These are phyloP conservation scores for Rhodotorula sp. DNA, from an alignment of 1,284 basidiomycete species.

Conservation along the genomic window DNA sequence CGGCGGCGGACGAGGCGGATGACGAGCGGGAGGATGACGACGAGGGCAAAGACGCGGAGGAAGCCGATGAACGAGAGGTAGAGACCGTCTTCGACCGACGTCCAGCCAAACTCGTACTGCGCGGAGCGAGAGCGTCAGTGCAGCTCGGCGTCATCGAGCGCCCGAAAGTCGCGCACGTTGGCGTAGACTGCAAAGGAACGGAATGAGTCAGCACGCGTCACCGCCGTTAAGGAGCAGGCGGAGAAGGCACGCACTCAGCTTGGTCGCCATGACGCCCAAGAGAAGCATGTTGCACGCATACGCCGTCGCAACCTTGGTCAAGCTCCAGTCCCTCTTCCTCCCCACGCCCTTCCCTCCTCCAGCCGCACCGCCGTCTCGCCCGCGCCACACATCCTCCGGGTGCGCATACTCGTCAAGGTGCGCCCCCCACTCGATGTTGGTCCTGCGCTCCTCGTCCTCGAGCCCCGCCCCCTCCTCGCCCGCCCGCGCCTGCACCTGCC, in stretches of 20 bases:
- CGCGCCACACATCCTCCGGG: slow-evolving; percentile 21
- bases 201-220: not conserved
- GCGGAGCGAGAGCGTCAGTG: no score
- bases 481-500: not conserved
- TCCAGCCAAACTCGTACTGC: slow-evolving; percentile 37
- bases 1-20: slow-evolving; percentile 27
- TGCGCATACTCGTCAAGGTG: slow-evolving; percentile 19
- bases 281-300: slow-evolving; percentile 20
- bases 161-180: no score
- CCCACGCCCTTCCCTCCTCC: not conserved
- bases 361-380: not conserved
- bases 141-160: no score
- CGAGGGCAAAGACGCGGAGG: slow-evolving; percentile 38
- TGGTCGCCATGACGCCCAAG: slow-evolving; percentile 29
- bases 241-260: slow-evolving; percentile 20
- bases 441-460: slow-evolving; percentile 11
- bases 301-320: slow-evolving; percentile 32
- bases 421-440: slow-evolving; percentile 30
- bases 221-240: no score
- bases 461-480: not conserved
- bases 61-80: slow-evolving; percentile 39
- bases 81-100: slow-evolving; percentile 31
- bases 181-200: slow-evolving; percentile 25
- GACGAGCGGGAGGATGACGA: slow-evolving; percentile 38
- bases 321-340: slow-evolving; percentile 22